Conservation (phyloP, 441 rosid genomes). For the Monsonia emarginata region DNA sequence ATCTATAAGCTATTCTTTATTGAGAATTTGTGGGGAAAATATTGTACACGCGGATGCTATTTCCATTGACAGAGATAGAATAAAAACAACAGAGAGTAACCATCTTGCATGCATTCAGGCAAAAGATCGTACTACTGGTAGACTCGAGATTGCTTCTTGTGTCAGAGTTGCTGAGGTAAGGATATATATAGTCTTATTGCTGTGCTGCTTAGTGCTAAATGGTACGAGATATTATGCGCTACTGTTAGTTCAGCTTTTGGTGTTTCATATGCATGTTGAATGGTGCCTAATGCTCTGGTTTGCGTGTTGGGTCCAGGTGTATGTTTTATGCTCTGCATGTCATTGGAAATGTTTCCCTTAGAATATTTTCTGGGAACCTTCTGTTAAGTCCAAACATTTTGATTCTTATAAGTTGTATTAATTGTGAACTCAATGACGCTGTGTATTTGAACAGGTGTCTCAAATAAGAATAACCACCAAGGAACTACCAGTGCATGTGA, state of each 20-base stretch:
- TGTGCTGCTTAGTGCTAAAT: constrained; percentile 4
- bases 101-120: constrained; percentile 83
- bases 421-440: constrained; percentile 9
- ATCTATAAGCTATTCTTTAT: constrained; percentile 51
- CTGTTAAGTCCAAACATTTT: neutral
- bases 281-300: neutral
- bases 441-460: constrained; percentile 50
- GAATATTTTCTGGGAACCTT: neutral
- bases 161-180: constrained; percentile 86
- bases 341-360: neutral
- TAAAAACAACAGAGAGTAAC: constrained; percentile 59
- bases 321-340: neutral
- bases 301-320: neutral
- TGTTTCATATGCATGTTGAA: neutral
- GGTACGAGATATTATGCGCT: neutral
- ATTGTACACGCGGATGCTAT: constrained; percentile 36
- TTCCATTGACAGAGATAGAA: constrained; percentile 48
- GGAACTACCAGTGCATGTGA: constrained; percentile 36
- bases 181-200: constrained; percentile 7
- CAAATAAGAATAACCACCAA: constrained; percentile 63
- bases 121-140: constrained; percentile 73
- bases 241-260: neutral
- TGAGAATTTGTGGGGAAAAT: constrained; percentile 48
- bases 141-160: constrained; percentile 80
- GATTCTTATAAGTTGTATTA: constrained; percentile 1